These are phyloP conservation scores for Lojkania enalia DNA, from an alignment of 2,329 filamentous ascomycete species.

Conservation along the genomic window DNA sequence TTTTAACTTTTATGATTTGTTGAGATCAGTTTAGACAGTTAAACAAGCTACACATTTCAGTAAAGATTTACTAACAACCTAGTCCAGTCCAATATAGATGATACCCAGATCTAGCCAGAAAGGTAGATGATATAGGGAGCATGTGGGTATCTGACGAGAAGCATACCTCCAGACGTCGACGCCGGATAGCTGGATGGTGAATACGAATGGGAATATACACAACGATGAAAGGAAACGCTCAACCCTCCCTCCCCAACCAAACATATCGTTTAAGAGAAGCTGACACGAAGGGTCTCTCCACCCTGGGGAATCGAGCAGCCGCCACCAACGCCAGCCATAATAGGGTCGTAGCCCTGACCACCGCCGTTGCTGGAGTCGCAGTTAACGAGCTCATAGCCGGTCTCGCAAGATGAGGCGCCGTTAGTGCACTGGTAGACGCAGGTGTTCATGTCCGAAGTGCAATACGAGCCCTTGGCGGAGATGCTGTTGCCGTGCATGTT, in stretches of 20 bases:
- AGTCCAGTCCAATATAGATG: too few relatives aligned
- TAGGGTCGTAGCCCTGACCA: constrained; percentile 33
- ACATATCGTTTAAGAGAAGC: constrained; percentile 13
- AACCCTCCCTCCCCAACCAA: neutral
- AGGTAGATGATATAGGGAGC: neutral
- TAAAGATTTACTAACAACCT: too few relatives aligned
- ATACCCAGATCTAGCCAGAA: neutral
- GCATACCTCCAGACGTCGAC: constrained; percentile 17
- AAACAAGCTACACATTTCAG: constrained; percentile 15
- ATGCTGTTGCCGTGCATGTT: constrained; percentile 51
- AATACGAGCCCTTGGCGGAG: constrained; percentile 45
- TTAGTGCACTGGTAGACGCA: constrained; percentile 51
- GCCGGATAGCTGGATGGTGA: constrained; percentile 20
- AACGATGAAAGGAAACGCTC: constrained; percentile 3
- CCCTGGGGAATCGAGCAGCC: constrained; percentile 35
- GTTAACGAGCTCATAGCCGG: constrained; percentile 46
- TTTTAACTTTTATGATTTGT: constrained; percentile 4
- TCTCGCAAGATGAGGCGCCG: constrained; percentile 36
- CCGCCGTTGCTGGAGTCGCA: constrained; percentile 34
- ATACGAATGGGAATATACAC: constrained; percentile 17
- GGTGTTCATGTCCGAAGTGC: constrained; percentile 46
- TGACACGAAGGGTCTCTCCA: constrained; percentile 34
- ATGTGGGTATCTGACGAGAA: constrained; percentile 5
- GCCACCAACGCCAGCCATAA: constrained; percentile 32
- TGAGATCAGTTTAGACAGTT: constrained; percentile 10